Evolutionary conservation across 352 stramenopile genomes (phyloP), one percentile per base, ranked within the genome.

Genomic region (Phytophthora fragariaefolia): DNA sequence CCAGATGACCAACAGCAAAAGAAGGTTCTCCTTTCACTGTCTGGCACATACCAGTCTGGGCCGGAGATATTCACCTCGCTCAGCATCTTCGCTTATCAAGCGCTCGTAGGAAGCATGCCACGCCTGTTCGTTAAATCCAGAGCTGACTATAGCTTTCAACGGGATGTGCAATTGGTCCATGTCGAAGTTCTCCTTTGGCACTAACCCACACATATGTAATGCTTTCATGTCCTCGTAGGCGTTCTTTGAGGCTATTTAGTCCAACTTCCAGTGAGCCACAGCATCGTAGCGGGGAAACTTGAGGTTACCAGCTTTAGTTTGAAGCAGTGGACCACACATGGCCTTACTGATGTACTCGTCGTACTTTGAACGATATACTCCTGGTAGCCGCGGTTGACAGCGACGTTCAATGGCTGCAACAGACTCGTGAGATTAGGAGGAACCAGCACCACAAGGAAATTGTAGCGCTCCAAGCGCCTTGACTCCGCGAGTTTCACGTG

Each of bases 391-490:
- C 46, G 12, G 38, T 69, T 63, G 0, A 69, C 18, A 40, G 51
- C 34, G 0, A 55, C 26, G 3, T 63, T 36, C 4, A 63, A 17
- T 7, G 61, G 53, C 24, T 69, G 53, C 15, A 69, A 20, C 10
- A 63, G 1, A 36, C 63, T 69, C 0, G 52, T 63, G 10, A 69
- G 28, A n/a, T n/a, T n/a, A n/a, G n/a, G n/a, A n/a, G n/a, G n/a
- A n/a, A n/a, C n/a, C n/a, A n/a, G n/a, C n/a, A n/a, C n/a, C n/a
- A n/a, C n/a, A n/a, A n/a, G n/a, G n/a, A n/a, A n/a, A n/a, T n/a
- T n/a, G n/a, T n/a, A n/a, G n/a, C n/a, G n/a, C n/a, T n/a, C n/a
- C n/a, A n/a, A n/a, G n/a, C n/a, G n/a, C n/a, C n/a, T n/a, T n/a
- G n/a, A n/a, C n/a, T n/a, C n/a, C n/a, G n/a, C n/a, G n/a, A n/a